Evolutionary conservation across 163 green algal species (phyloP), one percentile per base, ranked within the genome.

Genomic region (Smithsoniella earleae): DNA sequence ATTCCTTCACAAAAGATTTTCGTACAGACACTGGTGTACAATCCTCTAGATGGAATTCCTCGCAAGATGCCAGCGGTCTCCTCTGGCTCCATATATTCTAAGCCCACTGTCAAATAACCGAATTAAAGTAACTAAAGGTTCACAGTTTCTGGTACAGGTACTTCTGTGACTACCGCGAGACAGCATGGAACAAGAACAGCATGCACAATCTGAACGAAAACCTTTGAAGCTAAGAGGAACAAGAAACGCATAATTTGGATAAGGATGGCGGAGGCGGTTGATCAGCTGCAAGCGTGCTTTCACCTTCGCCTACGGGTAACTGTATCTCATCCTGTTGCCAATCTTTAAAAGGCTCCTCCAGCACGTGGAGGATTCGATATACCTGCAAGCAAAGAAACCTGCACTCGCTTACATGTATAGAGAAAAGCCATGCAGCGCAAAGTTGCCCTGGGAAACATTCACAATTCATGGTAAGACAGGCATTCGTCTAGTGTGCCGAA

Each of bases 361-460:
- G 49, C 6, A 64, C 25, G 5, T 18, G 8, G 25, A 64, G 33
- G 5, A 64, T 13, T 27, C 13, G 49, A 10, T 64, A 27, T 27
- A 64, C 49, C 49, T 64, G 49, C 49, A 64, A 13, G 13, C 49
- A 64, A 64, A 27, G 25, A 18, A 54, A 64, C 33, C 33, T 64
- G 49, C 25, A 16, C 16, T 54, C 16, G 18, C 43, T 16, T 54
- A 54, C 43, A 54, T 54, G 43, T 16, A 16, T 54, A 18, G 43
- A 16, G 18, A 27, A 54, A 54, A 54, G 16, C 16, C 16, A 18
- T 27, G 43, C 16, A 18, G 18, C 43, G 18, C 18, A 54, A 54
- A 54, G 16, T 16, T 27, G 43, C 16, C 43, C 16, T 27, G 16
- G 16, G 43, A 16, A 54, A 27, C 43, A 54, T 16, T 18, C 43